Base-by-base conservation (phyloP, 495 filamentous ascomycete species). In the Daldinia childiae region DNA sequence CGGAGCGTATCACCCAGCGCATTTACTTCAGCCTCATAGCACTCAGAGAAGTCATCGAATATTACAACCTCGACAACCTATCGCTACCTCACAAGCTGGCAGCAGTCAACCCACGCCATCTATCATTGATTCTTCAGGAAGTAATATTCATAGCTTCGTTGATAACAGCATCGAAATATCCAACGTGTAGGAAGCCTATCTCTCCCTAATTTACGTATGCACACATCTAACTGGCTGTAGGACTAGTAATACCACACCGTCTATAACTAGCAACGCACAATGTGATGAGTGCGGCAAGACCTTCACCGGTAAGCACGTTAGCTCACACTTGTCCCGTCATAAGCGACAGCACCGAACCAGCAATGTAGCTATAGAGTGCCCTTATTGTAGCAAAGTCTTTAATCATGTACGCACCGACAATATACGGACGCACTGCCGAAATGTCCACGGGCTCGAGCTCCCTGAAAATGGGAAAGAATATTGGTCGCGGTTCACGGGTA, bases 291-390 rank as follows among this genome's bases (percentile, higher is more conserved):
- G 71, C 34, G 43, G 51, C 4, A 66, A 56, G 11, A 6, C 9
- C 4, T 73, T 24, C 21, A 64, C 6, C 0, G 71, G 71, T 11
- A 66, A 27, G 19, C 17, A 66, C 17, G 43, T 39, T 0, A 62
- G 50, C 50, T 66, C 70, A 8, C 70, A 73, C 43, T 21, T 73
- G 32, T 73, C 71, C 15, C 61, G 71, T 8, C 71, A 73, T 26
- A 69, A 56, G 24, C 56, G 71, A 24, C 7, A 15, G 1, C 71
- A 73, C 19, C 6, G 26, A 21, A 43, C 51, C 2, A 0, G n/a
- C 5, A 15, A 36, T 11, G 39, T 2, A 11, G 17, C 17, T 0
- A 56, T 48, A 43, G 19, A 43, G 17, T 69, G 71, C 4, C 65
- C 65, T 1, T 21, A 27, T 9, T 73, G 71, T 50, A 17, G 1